Evolutionary conservation across 768 basidiomycete genomes (phyloP).

Genomic region (Zangia roseola): DNA sequence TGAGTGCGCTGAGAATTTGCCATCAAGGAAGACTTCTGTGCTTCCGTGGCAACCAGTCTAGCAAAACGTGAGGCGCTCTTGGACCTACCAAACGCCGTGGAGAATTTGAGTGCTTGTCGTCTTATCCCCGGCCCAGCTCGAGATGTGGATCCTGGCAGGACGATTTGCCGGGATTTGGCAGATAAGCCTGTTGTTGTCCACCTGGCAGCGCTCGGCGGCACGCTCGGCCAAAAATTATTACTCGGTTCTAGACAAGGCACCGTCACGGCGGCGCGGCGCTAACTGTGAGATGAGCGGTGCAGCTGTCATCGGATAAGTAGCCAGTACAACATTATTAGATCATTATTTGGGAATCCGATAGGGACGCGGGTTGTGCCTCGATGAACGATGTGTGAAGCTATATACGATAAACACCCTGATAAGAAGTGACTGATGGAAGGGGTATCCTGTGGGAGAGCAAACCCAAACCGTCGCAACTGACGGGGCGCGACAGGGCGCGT

Average conservation of each 20-base stretch:
- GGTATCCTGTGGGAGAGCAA: conserved; percentile 31
- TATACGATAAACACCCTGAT: conserved; percentile 41
- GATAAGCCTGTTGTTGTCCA: not conserved
- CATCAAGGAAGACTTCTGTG: conserved; percentile 32
- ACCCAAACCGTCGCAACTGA: conserved; percentile 10
- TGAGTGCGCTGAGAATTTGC: conserved; percentile 20
- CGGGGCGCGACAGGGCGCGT: conserved; percentile 7
- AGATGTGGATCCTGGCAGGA: not conserved
- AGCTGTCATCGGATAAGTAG: conserved; percentile 23
- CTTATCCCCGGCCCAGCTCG: conserved; percentile 9
- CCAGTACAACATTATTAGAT: conserved; percentile 21
- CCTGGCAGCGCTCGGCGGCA: conserved; percentile 25
- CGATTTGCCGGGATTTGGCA: not conserved
- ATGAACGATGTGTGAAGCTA: conserved; percentile 33
- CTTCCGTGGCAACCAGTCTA: conserved; percentile 29
- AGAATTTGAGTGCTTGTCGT: conserved; percentile 19
- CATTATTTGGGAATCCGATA: conserved; percentile 31
- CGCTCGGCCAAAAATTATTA: conserved; percentile 7
- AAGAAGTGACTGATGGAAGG: conserved; percentile 53
- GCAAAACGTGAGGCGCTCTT: conserved; percentile 26
- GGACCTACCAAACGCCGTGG: conserved; percentile 23
- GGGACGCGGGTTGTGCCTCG: conserved; percentile 26
- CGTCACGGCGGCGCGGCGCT: conserved; percentile 2
- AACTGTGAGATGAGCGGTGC: conserved; percentile 18
- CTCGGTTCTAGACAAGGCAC: conserved; percentile 16